These are phyloP conservation scores for Lichtheimia ornata DNA, from an alignment of 371 early-diverging fungal genomes.

Conservation along the genomic window DNA sequence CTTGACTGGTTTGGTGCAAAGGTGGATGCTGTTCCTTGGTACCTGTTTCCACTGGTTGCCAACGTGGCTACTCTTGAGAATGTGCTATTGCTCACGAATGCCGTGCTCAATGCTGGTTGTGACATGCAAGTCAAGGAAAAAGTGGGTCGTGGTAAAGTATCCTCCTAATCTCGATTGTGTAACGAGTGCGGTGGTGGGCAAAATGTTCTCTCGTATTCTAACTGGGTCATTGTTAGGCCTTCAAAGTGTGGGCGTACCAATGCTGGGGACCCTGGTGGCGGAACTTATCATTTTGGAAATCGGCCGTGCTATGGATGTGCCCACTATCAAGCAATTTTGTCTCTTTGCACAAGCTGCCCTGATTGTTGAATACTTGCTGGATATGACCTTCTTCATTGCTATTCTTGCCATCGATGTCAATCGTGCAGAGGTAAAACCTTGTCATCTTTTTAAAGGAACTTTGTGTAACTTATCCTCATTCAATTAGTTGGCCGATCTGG, in stretches of 20 bases:
- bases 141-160: constrained; percentile 55
- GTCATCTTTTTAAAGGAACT: not conserved
- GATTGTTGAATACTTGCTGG: constrained; percentile 68
- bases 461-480: not conserved
- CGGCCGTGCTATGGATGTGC: constrained; percentile 57
- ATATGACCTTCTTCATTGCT: constrained; percentile 73
- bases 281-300: constrained; percentile 57
- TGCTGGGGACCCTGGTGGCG: constrained; percentile 55
- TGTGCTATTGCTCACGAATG: constrained; percentile 67
- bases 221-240: constrained; percentile 33
- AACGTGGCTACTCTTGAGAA: constrained; percentile 76
- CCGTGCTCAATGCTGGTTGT: constrained; percentile 65
- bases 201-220: constrained; percentile 2
- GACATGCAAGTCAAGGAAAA: constrained; percentile 71
- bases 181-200: not conserved
- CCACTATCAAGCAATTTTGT: constrained; percentile 71
- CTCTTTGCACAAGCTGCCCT: constrained; percentile 65
- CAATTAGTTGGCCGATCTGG: constrained; percentile 27
- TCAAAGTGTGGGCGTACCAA: constrained; percentile 61
- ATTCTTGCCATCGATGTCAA: constrained; percentile 78
- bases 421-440: constrained; percentile 57
- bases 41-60: constrained; percentile 65
- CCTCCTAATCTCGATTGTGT: not conserved
- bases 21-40: constrained; percentile 34
- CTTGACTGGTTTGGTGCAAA: constrained; percentile 19